A percentile compares a stretch with the other conserved stretches of the same genome.
These are phyloP conservation scores for Parastagonospora avenae DNA, from an alignment of 2,329 filamentous ascomycete species.

Conservation along the genomic window DNA sequence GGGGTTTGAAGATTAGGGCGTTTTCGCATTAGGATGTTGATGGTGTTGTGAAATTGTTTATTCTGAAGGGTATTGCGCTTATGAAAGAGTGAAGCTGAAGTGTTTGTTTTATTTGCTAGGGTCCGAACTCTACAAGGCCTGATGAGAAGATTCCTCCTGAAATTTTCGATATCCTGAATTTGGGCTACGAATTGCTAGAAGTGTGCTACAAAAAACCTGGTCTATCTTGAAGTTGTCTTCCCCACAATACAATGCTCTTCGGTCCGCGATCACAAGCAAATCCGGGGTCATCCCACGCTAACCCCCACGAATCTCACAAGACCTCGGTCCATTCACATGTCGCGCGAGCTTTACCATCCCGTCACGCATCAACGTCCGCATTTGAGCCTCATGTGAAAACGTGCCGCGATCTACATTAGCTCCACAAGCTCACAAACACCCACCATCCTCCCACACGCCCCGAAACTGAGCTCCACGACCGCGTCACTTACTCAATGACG, in stretches of 20 bases:
- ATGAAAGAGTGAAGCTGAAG: no score
- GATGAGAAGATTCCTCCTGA: no score
- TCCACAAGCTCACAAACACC: background rate
- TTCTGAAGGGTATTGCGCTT: background rate
- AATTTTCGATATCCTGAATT: no score
- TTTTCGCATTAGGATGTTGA: constrained; percentile 40
- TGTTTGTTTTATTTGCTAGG: no score
- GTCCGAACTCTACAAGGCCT: no score
- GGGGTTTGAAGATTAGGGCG: constrained; percentile 38
- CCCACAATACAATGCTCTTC: no score
- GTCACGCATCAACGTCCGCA: constrained; percentile 6
- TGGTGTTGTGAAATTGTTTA: background rate
- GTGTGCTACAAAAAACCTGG: no score
- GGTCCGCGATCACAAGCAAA: constrained; percentile 5
- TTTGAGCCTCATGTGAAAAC: constrained; percentile 13
- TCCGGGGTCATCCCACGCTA: background rate
- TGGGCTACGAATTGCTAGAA: no score
- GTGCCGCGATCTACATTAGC: no score
- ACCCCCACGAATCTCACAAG: background rate
- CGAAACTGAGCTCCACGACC: background rate
- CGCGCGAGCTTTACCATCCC: constrained; percentile 16
- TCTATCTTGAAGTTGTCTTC: no score
- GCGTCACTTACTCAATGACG: background rate
- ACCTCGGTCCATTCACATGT: constrained; percentile 7
- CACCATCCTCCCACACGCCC: background rate